Evolutionary conservation across 2,329 filamentous ascomycete genomes (phyloP).

Genomic region (Trichoderma gracile): DNA sequence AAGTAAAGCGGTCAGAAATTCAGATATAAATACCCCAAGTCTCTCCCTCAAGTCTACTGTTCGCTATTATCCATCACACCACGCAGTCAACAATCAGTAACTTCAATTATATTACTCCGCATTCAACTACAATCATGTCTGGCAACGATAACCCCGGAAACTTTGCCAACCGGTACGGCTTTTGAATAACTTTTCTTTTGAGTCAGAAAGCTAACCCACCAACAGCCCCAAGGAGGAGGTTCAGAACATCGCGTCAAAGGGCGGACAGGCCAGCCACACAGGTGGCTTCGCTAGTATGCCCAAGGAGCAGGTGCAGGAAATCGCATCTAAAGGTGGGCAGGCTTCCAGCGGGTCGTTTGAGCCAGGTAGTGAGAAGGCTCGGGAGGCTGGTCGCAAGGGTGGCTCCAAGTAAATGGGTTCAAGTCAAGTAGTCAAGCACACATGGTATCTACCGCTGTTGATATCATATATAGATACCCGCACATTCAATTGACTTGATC

Average conservation of each 20-base stretch:
- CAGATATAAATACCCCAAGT: constrained; percentile 7
- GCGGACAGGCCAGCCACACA: constrained; percentile 42
- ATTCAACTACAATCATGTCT: constrained; percentile 81
- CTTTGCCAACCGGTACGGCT: constrained; percentile 34
- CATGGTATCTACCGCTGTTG: too few species aligned
- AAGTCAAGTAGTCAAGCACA: not conserved
- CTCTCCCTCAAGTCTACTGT: not conserved
- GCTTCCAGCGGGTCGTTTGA: constrained; percentile 57
- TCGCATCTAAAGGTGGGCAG: constrained; percentile 57
- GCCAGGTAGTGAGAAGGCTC: constrained; percentile 52
- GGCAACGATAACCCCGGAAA: constrained; percentile 44
- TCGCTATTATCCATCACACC: too few species aligned
- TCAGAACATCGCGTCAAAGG: constrained; percentile 45
- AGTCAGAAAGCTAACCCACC: too few species aligned
- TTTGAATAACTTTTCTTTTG: too few species aligned
- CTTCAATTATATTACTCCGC: too few species aligned
- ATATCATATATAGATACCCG: too few species aligned
- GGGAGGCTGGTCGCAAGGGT: constrained; percentile 56
- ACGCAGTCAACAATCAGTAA: too few species aligned
- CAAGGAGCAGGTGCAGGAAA: constrained; percentile 42
- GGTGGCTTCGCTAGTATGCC: constrained; percentile 43
- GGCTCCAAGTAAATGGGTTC: constrained; percentile 34
- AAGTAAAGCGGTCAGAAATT: too few species aligned
- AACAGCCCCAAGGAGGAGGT: constrained; percentile 46
- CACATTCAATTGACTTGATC: too few species aligned